Evolutionary conservation across 805 yeast genomes (phyloP).

Genomic region (Candida odintsovae): DNA sequence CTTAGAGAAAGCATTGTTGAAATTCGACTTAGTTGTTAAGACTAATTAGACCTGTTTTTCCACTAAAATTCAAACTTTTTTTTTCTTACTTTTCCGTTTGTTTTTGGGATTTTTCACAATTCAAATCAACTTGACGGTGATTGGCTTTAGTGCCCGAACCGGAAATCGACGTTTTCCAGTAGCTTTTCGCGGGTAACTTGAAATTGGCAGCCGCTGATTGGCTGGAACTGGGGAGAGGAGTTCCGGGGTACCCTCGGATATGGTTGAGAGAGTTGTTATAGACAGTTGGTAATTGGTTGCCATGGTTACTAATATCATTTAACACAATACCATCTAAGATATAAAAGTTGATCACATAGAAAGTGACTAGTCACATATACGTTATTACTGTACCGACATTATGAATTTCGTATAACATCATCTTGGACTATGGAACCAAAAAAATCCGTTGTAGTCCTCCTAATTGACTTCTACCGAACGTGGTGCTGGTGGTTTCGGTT

Average conservation of each 20-base stretch:
- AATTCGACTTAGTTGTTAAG: slow-evolving; percentile 1
- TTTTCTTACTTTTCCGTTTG: neutral
- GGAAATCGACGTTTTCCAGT: neutral
- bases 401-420: no score
- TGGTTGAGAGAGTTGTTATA: no score
- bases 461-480: slow-evolving; percentile 68
- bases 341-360: no score
- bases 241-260: neutral
- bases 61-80: neutral
- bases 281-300: no score
- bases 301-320: neutral
- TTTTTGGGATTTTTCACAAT: slow-evolving; percentile 10
- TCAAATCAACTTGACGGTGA: slow-evolving; percentile 22
- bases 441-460: no score
- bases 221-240: neutral
- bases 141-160: slow-evolving; percentile 17
- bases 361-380: no score
- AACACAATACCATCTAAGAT: no score
- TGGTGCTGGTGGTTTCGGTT: slow-evolving; percentile 95
- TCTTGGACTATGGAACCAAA: no score
- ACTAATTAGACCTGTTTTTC: neutral
- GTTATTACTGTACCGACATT: no score
- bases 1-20: slow-evolving; percentile 24
- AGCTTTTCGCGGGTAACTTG: neutral
- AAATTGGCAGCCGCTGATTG: neutral